Conservation (phyloP, 1,284 basidiomycete genomes). For the Marasmius sp. region DNA sequence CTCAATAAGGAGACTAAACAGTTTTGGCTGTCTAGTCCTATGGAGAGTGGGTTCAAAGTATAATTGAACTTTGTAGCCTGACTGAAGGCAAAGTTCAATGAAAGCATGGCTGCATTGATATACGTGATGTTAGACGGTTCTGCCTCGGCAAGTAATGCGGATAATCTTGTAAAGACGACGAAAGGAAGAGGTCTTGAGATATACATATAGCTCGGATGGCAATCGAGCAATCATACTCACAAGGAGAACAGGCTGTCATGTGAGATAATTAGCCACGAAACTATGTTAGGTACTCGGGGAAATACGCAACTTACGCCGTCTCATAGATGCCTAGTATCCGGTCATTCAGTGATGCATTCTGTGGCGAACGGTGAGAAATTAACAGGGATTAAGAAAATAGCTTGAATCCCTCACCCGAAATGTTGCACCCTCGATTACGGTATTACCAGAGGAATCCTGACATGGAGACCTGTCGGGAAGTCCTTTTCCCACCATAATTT, state of each 20-base stretch:
- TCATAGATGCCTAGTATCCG: background rate
- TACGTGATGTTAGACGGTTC: too few relatives aligned
- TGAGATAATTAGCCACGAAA: background rate
- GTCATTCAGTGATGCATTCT: background rate
- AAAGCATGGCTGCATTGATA: too few relatives aligned
- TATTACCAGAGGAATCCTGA: too few relatives aligned
- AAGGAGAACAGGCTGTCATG: background rate
- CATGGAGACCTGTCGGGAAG: background rate
- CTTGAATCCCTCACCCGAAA: background rate
- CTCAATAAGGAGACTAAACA: background rate
- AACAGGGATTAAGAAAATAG: background rate
- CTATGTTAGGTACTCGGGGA: background rate
- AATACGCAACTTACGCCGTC: background rate
- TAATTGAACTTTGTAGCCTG: background rate
- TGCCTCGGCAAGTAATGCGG: too few relatives aligned
- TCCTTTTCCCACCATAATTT: background rate
- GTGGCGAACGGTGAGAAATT: background rate
- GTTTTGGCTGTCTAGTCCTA: background rate
- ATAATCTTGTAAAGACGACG: too few relatives aligned
- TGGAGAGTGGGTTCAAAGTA: background rate
- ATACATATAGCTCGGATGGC: too few relatives aligned
- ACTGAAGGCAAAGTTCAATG: too few relatives aligned
- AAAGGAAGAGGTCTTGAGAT: too few relatives aligned
- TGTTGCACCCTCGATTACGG: background rate
- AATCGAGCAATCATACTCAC: background rate